phyloP scores from a whole-genome alignment of 2,329 filamentous ascomycete genomes.

The Alternaria sp. region DNA sequence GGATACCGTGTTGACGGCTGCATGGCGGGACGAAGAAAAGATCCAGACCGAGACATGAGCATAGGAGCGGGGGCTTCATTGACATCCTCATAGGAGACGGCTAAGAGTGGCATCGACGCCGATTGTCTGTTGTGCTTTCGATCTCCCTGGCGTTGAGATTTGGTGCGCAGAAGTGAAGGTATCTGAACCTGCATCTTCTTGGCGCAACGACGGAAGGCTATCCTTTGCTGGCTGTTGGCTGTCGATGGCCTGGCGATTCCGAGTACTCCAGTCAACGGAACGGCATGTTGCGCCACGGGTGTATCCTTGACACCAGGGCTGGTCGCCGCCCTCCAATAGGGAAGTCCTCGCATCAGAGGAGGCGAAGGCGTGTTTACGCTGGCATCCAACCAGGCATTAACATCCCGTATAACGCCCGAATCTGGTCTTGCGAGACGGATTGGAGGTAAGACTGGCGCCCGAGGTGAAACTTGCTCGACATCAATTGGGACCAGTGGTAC shows the following conservation, averaged over 20 bases:
- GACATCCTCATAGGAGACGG: slow-evolving; percentile 26
- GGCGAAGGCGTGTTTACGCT: slow-evolving; percentile 37
- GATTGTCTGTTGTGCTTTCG: slow-evolving; percentile 36
- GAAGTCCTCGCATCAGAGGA: slow-evolving; percentile 45
- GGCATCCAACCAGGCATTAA: slow-evolving; percentile 47
- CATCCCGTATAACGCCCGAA: slow-evolving; percentile 36
- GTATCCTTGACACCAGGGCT: slow-evolving; percentile 14
- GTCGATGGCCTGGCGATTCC: slow-evolving; percentile 22
- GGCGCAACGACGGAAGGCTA: slow-evolving; percentile 36
- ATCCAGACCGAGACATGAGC: slow-evolving; percentile 20
- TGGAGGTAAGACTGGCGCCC: slow-evolving; percentile 26
- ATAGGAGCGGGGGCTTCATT: slow-evolving; percentile 13
- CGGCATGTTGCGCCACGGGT: slow-evolving; percentile 37
- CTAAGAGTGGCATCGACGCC: slow-evolving; percentile 36
- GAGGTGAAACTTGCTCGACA: slow-evolving; percentile 17
- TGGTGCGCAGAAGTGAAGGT: slow-evolving; percentile 35
- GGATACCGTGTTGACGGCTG: slow-evolving; percentile 18
- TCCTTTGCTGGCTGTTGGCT: slow-evolving; percentile 32
- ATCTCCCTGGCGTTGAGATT: slow-evolving; percentile 20
- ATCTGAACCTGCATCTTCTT: slow-evolving; percentile 44
- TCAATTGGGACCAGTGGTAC: slow-evolving; percentile 17
- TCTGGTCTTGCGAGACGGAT: slow-evolving; percentile 35
- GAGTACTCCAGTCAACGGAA: slow-evolving; percentile 32
- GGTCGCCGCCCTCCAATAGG: slow-evolving; percentile 43
- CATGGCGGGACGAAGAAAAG: slow-evolving; percentile 10